Evolutionary conservation across 106 monocot species (phyloP).

Genomic region (Dactylorhiza incarnata): DNA sequence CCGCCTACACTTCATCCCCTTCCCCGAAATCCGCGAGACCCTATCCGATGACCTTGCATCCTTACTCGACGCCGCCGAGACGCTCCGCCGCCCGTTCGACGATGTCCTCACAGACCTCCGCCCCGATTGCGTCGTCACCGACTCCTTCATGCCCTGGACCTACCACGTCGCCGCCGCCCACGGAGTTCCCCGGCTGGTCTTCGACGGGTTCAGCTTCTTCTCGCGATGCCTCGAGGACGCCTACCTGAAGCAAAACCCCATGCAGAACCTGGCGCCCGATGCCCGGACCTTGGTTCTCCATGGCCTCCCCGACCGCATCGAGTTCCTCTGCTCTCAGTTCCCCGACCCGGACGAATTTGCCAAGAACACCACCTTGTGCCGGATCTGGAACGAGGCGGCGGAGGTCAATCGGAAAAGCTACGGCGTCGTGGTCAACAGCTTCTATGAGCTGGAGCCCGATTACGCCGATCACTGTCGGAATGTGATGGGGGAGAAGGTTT

Average conservation of each 20-base stretch:
- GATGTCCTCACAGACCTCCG: slow-evolving; percentile 5
- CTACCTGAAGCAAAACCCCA: neutral
- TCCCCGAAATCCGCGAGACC: neutral
- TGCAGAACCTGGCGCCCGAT: neutral
- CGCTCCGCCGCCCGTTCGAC: slow-evolving; percentile 12
- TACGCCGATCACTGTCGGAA: slow-evolving; percentile 11
- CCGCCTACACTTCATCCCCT: slow-evolving; percentile 5
- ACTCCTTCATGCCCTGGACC: slow-evolving; percentile 29
- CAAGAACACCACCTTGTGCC: slow-evolving; percentile 7
- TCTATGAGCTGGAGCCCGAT: slow-evolving; percentile 20
- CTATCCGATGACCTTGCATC: neutral
- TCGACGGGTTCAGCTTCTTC: slow-evolving; percentile 26
- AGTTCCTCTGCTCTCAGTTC: slow-evolving; percentile 13
- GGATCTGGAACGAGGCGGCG: neutral
- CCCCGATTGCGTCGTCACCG: slow-evolving; percentile 44
- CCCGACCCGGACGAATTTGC: neutral
- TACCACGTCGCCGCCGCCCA: slow-evolving; percentile 7
- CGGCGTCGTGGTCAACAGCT: slow-evolving; percentile 28
- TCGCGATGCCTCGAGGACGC: neutral
- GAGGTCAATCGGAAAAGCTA: slow-evolving; percentile 12
- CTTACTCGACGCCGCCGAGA: neutral
- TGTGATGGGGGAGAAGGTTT: slow-evolving; percentile 6
- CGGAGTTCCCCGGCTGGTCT: slow-evolving; percentile 25
- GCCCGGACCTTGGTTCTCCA: slow-evolving; percentile 10
- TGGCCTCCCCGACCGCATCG: slow-evolving; percentile 26